Evolutionary conservation across 768 basidiomycete genomes (phyloP).

Genomic region (Lepiota brunneoincarnata): DNA sequence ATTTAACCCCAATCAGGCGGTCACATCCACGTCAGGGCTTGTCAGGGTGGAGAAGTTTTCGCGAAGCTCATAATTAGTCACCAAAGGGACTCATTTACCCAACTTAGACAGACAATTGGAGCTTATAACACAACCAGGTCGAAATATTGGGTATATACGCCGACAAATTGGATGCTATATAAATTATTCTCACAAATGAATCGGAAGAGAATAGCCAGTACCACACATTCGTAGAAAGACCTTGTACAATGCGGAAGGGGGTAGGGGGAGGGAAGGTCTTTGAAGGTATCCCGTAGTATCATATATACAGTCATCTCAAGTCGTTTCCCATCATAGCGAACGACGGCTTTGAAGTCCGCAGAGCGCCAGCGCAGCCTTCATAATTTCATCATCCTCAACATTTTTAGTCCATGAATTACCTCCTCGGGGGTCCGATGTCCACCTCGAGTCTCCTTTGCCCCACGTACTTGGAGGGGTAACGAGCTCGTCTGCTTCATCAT

Average conservation of each 20-base stretch:
- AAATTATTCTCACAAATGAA: not conserved
- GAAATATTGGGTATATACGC: conserved; percentile 6
- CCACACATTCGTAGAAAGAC: not conserved
- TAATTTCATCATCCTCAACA: conserved; percentile 54
- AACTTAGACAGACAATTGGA: not conserved
- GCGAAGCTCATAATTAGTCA: conserved; percentile 9
- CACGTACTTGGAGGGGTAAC: conserved; percentile 61
- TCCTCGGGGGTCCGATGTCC: conserved; percentile 27
- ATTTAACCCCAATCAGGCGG: not conserved
- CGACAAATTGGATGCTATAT: conserved; percentile 1
- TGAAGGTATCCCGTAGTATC: conserved; percentile 6
- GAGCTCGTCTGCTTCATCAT: conserved; percentile 63
- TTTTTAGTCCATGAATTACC: conserved; percentile 12
- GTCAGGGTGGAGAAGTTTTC: conserved; percentile 11
- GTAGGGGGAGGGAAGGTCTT: not conserved
- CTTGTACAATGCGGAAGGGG: not conserved
- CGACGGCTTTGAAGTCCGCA: conserved; percentile 50
- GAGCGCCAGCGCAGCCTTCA: conserved; percentile 66
- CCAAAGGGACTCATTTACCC: not conserved
- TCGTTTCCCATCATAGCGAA: not conserved
- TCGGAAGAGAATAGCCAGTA: not conserved
- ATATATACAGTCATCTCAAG: not conserved
- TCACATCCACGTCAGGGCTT: conserved; percentile 5
- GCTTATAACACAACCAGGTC: conserved; percentile 5
- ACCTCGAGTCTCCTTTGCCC: conserved; percentile 37